A percentile compares a stretch with the other conserved stretches of the same genome.
These are phyloP conservation scores for Coleophoma cylindrospora DNA, from an alignment of 2,329 filamentous ascomycete genomes.

Conservation along the genomic window DNA sequence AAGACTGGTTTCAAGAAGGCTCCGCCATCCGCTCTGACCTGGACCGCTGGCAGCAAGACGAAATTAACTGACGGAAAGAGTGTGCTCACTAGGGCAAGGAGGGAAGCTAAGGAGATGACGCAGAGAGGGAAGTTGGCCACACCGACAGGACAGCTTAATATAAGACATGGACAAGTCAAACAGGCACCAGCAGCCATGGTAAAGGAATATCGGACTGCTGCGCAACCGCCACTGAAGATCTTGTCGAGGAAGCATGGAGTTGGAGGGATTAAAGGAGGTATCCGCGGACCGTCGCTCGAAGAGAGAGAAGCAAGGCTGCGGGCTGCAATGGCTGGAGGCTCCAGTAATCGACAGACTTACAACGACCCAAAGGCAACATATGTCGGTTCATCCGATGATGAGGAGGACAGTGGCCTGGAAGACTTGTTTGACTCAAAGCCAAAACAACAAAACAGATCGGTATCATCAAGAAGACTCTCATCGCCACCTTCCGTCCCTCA, in stretches of 20 bases:
- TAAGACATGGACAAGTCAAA: constrained; percentile 31
- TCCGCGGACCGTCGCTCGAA: constrained; percentile 21
- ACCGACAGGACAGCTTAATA: constrained; percentile 28
- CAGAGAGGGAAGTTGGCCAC: constrained; percentile 41
- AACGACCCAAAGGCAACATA: constrained; percentile 7
- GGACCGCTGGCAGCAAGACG: constrained; percentile 43
- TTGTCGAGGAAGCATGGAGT: constrained; percentile 25
- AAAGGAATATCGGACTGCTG: constrained; percentile 42
- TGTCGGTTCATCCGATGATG: constrained; percentile 19
- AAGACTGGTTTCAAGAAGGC: constrained; percentile 23
- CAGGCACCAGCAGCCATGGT: constrained; percentile 50
- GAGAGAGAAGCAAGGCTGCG: constrained; percentile 29
- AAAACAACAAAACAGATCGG: not conserved
- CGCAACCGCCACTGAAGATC: constrained; percentile 27
- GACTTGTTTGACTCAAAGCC: constrained; percentile 18
- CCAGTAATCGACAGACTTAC: not conserved
- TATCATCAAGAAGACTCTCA: not conserved
- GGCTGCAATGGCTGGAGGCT: constrained; percentile 14
- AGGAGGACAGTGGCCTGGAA: constrained; percentile 12
- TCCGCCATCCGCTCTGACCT: constrained; percentile 32
- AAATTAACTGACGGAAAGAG: constrained; percentile 46
- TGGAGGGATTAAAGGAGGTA: constrained; percentile 10
- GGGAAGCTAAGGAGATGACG: constrained; percentile 50
- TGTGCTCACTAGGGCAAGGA: constrained; percentile 50
- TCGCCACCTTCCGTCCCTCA: not conserved